Evolutionary conservation across 2,329 filamentous ascomycete genomes (phyloP).

Genomic region (Emmonsiellopsis sp.): DNA sequence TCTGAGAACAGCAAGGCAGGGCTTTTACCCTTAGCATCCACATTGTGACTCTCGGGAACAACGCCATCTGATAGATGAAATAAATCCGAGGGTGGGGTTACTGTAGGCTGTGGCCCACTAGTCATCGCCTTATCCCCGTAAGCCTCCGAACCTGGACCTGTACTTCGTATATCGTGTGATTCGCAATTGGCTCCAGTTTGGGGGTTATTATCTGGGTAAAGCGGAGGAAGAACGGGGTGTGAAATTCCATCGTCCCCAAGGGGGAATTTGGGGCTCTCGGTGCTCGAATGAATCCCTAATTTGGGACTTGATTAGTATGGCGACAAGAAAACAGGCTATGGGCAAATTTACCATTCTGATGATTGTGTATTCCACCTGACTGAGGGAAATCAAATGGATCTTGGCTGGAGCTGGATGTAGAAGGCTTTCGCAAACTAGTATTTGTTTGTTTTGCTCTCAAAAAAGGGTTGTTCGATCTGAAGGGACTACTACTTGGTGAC

Average conservation of each 20-base stretch:
- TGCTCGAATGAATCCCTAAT: neutral
- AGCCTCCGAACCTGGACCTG: neutral
- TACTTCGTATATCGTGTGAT: neutral
- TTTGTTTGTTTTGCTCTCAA: conserved; percentile 20
- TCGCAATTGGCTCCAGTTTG: neutral
- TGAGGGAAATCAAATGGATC: neutral
- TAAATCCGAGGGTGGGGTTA: neutral
- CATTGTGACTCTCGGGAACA: neutral
- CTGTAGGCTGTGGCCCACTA: neutral
- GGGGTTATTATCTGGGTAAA: neutral
- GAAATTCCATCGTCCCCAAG: neutral
- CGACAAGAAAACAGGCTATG: neutral
- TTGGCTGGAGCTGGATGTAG: neutral
- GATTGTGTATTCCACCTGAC: neutral
- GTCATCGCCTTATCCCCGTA: neutral
- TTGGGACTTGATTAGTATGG: neutral
- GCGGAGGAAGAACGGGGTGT: neutral
- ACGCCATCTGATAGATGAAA: neutral
- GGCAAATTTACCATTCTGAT: neutral
- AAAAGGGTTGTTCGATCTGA: conserved; percentile 34
- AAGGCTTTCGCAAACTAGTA: neutral
- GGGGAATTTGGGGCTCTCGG: neutral
- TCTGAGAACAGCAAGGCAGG: neutral
- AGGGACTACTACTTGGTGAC: conserved; percentile 4
- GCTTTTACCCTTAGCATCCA: neutral